These are phyloP conservation scores for Schizosaccharomyces osmophilus DNA, from an alignment of 805 yeast genomes.

Conservation along the genomic window DNA sequence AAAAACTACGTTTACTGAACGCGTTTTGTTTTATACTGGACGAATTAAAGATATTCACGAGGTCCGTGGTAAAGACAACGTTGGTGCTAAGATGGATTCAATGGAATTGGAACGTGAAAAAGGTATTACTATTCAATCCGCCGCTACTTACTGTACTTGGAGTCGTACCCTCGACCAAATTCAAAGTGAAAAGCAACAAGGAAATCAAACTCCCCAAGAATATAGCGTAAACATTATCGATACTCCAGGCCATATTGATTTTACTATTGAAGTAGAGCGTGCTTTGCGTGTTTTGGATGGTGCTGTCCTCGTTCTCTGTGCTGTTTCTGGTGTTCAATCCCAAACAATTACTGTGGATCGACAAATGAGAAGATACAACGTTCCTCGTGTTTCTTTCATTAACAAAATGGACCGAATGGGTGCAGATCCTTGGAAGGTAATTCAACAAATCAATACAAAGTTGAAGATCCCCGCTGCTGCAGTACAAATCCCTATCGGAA, in stretches of 20 bases:
- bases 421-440: slow-evolving; percentile 85
- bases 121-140: slow-evolving; percentile 95
- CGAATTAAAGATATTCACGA: slow-evolving; percentile 91
- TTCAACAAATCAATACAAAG: slow-evolving; percentile 70
- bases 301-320: slow-evolving; percentile 94
- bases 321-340: slow-evolving; percentile 93
- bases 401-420: slow-evolving; percentile 99
- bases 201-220: slow-evolving; percentile 22
- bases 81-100: slow-evolving; percentile 98
- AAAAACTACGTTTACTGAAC: slow-evolving; percentile 91
- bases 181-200: slow-evolving; percentile 8
- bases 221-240: slow-evolving; percentile 88
- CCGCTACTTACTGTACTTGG: slow-evolving; percentile 97
- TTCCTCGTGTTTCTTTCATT: slow-evolving; percentile 85
- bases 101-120: slow-evolving; percentile 97
- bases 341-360: slow-evolving; percentile 97
- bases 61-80: slow-evolving; percentile 76
- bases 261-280: slow-evolving; percentile 94
- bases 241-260: slow-evolving; percentile 97
- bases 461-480: slow-evolving; percentile 91
- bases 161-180: slow-evolving; percentile 20
- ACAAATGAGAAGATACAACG: slow-evolving; percentile 95
- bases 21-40: slow-evolving; percentile 89
- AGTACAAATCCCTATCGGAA: slow-evolving; percentile 91
- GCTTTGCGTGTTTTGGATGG: slow-evolving; percentile 96